Percentiles rank a stretch among this genome's conserved stretches.
phyloP scores from a whole-genome alignment of 1,139 yeast species.

The Groenewaldozyma sp. region DNA sequence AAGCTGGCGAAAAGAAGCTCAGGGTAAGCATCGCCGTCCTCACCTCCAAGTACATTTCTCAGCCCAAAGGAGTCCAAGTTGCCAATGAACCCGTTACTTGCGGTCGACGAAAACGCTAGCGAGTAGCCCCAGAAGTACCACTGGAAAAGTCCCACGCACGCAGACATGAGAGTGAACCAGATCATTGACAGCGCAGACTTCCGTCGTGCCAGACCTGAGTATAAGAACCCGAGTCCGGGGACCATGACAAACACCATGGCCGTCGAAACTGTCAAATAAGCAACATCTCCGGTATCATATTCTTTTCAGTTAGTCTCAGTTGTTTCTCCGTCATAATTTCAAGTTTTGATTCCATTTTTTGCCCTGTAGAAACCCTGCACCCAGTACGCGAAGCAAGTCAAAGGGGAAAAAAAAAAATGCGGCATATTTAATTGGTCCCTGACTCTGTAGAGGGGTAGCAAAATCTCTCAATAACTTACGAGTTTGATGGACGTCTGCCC shows the following conservation, averaged over 20 bases:
- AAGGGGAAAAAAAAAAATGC: no score
- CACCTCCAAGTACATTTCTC: constrained; percentile 55
- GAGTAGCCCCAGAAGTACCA: constrained; percentile 99
- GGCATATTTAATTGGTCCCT: no score
- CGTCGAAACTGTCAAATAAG: constrained; percentile 43
- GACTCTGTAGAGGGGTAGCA: no score
- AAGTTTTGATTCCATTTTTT: no score
- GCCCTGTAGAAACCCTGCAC: no score
- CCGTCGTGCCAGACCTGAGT: constrained; percentile 87
- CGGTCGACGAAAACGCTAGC: constrained; percentile 68
- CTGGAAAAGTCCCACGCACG: constrained; percentile 72
- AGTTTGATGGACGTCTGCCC: no score
- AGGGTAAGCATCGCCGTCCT: constrained; percentile 47
- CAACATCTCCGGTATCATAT: constrained; percentile 45
- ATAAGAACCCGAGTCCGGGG: constrained; percentile 88
- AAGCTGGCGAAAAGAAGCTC: constrained; percentile 77
- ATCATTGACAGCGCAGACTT: constrained; percentile 85
- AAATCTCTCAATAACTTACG: no score
- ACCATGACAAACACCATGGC: constrained; percentile 86
- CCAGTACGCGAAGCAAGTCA: no score
- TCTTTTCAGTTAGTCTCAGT: no score
- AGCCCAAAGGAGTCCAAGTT: constrained; percentile 76
- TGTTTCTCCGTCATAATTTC: no score
- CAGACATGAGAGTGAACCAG: constrained; percentile 70
- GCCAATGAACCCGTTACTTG: constrained; percentile 71